Evolutionary conservation across 495 filamentous ascomycete species (phyloP).

Genomic region (Penicillium taxi): DNA sequence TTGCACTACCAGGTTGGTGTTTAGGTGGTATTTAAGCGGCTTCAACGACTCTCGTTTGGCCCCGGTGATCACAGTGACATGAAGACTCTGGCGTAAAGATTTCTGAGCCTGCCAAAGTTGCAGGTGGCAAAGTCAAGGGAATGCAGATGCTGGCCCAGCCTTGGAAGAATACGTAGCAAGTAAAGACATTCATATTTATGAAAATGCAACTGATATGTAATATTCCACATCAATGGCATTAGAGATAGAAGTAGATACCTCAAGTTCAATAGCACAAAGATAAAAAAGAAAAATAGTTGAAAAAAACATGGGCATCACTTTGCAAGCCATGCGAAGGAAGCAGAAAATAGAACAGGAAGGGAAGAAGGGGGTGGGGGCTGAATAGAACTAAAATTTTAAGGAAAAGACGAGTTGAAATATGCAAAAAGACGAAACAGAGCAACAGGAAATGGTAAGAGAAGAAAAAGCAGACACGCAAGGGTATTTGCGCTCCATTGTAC

Average conservation of each 20-base stretch:
- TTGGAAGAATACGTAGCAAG: no score
- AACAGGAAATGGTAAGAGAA: conserved; percentile 11
- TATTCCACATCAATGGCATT: conserved; percentile 17
- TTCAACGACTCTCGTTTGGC: no score
- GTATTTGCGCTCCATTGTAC: conserved; percentile 47
- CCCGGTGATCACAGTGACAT: no score
- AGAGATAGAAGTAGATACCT: conserved; percentile 8
- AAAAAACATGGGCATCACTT: conserved; percentile 16
- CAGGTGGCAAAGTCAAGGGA: no score
- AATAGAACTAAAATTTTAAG: conserved; percentile 20
- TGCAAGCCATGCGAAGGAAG: conserved; percentile 15
- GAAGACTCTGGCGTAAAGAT: no score
- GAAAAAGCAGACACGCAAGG: conserved; percentile 23
- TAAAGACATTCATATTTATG: background rate
- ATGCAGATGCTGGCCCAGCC: no score
- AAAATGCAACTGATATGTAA: conserved; percentile 1
- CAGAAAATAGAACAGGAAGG: conserved; percentile 17
- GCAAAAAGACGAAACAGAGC: conserved; percentile 7
- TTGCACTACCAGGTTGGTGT: no score
- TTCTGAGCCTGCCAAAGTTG: no score
- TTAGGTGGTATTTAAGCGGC: no score
- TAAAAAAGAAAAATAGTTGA: conserved; percentile 6
- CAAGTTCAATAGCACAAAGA: conserved; percentile 16
- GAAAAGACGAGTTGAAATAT: conserved; percentile 18
- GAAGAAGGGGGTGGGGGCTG: conserved; percentile 14